Base-by-base conservation (phyloP, 2,329 filamentous ascomycete species). In the Aspergillus felis region DNA sequence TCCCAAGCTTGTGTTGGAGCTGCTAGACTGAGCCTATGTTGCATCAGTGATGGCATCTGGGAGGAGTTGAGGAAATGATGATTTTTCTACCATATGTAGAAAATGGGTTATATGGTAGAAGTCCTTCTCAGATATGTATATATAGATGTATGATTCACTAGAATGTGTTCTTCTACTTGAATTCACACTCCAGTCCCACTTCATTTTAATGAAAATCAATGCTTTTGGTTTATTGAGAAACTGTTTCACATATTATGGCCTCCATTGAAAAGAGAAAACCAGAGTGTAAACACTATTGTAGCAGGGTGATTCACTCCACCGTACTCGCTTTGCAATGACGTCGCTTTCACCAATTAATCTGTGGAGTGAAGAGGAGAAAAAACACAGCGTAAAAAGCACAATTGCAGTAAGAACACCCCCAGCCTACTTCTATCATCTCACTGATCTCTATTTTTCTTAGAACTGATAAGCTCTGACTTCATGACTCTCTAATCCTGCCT, bases 1-100 rank as follows among this genome's bases (percentile, higher is more conserved):
- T 53, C 75, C 76, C 2, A 70, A 71, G 42, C 67, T 75, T 42
- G 72, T 77, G 35, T 73, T 78, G 58, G 72, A 74, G 44, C 68
- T 78, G 52, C 59, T 80, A 58, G 74, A 77, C 49, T 69, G 59
- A 68, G 28, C 22, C 10, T 51, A 14, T 24, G 20, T 10, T 38
- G 28, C 28, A 22, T 3, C 44, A 47, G 22, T 14, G 12, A 49
- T 17, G 24, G n/a, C 12, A 27, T 5, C 32, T 17, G 32, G 32
- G 12, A 32, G 29, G 29, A 17, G 32, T 17, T 38, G 6, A 6
- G 12, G 10, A 14, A 47, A 47, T 17, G 22, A 47, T 12, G 24
- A 22, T 24, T 12, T 24, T 27, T 47, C 12, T 27, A 27, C 17
- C 5, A 27, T 25, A 22, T 47, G 12, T 24, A 24, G 7, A 20